Conservation (phyloP, 2,329 filamentous ascomycete species). For the Sporothrix protearum region DNA sequence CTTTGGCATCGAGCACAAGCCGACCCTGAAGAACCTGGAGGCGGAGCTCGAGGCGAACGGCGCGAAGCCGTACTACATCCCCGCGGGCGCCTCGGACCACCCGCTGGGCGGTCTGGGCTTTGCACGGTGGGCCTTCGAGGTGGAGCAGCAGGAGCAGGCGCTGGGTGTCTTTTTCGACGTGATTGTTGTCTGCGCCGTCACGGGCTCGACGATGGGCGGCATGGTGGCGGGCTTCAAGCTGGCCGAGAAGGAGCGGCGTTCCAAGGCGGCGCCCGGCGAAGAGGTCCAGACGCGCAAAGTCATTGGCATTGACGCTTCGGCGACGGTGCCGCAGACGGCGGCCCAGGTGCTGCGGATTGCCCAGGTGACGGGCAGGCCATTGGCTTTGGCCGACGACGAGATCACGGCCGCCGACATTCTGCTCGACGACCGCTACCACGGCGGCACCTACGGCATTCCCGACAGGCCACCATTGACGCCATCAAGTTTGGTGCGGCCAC, state of each 20-base stretch:
- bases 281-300: conserved; percentile 48
- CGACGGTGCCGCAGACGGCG: conserved; percentile 58
- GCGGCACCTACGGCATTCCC: conserved; percentile 64
- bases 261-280: conserved; percentile 25
- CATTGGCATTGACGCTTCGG: conserved; percentile 65
- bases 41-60: conserved; percentile 29
- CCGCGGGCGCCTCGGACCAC: conserved; percentile 67
- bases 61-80: conserved; percentile 66
- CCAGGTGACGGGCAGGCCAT: conserved; percentile 60
- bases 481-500: conserved; percentile 65
- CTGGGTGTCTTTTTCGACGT: conserved; percentile 64
- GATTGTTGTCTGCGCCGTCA: conserved; percentile 66
- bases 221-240: conserved; percentile 72
- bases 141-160: conserved; percentile 59
- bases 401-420: conserved; percentile 61
- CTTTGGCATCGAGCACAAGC: conserved; percentile 68
- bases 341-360: conserved; percentile 66
- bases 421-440: conserved; percentile 63
- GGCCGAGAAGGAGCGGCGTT: conserved; percentile 42
- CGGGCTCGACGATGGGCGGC: conserved; percentile 66
- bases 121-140: conserved; percentile 67
- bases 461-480: conserved; percentile 63
- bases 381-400: conserved; percentile 54
- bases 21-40: conserved; percentile 56
- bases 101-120: conserved; percentile 67